Evolutionary conservation across 768 basidiomycete genomes (phyloP), one percentile per base, ranked within the genome.

Genomic region (Lactarius trivialis): DNA sequence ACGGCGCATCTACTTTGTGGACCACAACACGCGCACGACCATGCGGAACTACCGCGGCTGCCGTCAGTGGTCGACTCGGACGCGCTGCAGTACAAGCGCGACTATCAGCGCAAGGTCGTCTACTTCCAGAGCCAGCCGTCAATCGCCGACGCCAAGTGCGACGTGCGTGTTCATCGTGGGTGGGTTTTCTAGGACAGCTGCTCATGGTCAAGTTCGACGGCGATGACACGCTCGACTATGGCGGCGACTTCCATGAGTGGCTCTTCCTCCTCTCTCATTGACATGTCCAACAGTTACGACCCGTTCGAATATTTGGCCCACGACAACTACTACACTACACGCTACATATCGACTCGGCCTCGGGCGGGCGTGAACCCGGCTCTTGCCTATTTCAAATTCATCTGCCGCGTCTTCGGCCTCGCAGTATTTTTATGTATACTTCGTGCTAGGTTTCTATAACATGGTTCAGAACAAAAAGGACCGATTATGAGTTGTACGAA

Each of bases 71-170:
- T 93, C 53, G 91, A 93, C 70, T 85, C 89, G 66, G 91, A 85
- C 74, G 91, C 91, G 3, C 93, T 93, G n/a, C 92, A 95, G 74
- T 95, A 94, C 75, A 94, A 95, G 75, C 86, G 91, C 65, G 93
- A 96, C 75, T 96, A 95, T 72, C 78, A 93, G 65, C 79, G 91
- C 60, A 96, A 95, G 74, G 84, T 95, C 49, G 86, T 95, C 54
- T 95, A 95, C 77, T 94, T 96, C 82, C 82, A 92, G 63, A 88
- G 85, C 66, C 93, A 96, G 67, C 91, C 92, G 28, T 87, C 91
- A 56, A 87, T 96, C 54, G 80, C 84, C 15, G 66, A 67, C 5
- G 92, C 91, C 36, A 93, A 92, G 71, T 93, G 91, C 68, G 91
- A 94, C 71, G 74, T 94, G 68, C 93, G 91, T 72, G 79, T 96